These are phyloP conservation scores for Lepidium didymum DNA, from an alignment of 345 rosid genomes.

Conservation along the genomic window DNA sequence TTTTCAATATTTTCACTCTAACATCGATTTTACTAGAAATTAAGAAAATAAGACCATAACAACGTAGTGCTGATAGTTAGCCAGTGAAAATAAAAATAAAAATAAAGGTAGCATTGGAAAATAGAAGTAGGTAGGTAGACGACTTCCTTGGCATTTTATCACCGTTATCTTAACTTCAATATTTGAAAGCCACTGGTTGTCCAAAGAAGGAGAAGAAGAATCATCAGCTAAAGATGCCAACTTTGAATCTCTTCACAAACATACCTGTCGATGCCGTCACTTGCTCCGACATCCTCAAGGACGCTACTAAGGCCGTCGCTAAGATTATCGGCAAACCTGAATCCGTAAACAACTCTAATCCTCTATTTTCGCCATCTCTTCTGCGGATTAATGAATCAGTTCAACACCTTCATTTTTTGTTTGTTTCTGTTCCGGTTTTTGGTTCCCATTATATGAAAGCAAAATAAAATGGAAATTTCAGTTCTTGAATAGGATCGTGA, in stretches of 20 bases:
- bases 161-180: slow-evolving; percentile 8
- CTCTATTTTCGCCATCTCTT: neutral
- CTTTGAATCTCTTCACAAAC: slow-evolving; percentile 73
- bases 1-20: too few species aligned
- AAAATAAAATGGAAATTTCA: neutral
- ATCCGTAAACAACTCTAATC: slow-evolving; percentile 40
- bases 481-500: neutral
- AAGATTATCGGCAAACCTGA: slow-evolving; percentile 94
- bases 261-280: slow-evolving; percentile 83
- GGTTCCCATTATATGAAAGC: neutral
- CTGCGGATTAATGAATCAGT: neutral
- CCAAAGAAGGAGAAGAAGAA: neutral
- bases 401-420: neutral
- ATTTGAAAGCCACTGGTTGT: slow-evolving; percentile 2
- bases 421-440: neutral
- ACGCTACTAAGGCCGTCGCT: slow-evolving; percentile 78
- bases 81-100: too few species aligned
- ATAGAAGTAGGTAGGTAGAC: too few species aligned
- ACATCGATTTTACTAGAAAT: too few species aligned
- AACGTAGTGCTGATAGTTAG: too few species aligned
- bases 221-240: slow-evolving; percentile 51
- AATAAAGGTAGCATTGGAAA: too few species aligned
- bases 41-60: too few species aligned
- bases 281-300: slow-evolving; percentile 81
- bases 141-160: neutral